Evolutionary conservation across 768 basidiomycete genomes (phyloP).

Genomic region (Auriscalpium microsporum): DNA sequence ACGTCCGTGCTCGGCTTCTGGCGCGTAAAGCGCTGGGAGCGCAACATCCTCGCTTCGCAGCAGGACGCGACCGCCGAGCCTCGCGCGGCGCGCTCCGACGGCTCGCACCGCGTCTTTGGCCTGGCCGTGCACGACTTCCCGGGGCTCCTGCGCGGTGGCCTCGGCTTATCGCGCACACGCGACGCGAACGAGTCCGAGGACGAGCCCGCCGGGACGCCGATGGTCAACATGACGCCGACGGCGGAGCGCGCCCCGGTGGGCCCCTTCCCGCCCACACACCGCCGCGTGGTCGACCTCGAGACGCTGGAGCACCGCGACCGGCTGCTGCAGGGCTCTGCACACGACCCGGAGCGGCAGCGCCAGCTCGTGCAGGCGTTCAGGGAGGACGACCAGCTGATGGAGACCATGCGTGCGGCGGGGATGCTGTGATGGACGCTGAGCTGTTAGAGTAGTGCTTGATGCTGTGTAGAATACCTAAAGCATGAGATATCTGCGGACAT

Average conservation of each 20-base stretch:
- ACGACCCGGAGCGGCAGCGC: constrained; percentile 36
- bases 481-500: background rate
- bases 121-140: constrained; percentile 19
- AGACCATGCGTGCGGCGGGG: constrained; percentile 56
- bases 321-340: constrained; percentile 32
- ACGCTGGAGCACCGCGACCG: constrained; percentile 25
- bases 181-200: constrained; percentile 1
- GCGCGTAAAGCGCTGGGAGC: constrained; percentile 87
- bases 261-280: constrained; percentile 6
- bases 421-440: constrained; percentile 34
- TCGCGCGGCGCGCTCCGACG: constrained; percentile 8
- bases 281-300: constrained; percentile 11
- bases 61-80: constrained; percentile 22
- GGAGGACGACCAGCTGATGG: constrained; percentile 49
- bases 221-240: background rate
- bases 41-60: constrained; percentile 58
- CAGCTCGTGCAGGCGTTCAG: constrained; percentile 37
- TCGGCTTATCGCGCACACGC: constrained; percentile 18
- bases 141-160: constrained; percentile 23
- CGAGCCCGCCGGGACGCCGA: constrained; percentile 2
- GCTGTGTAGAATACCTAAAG: background rate
- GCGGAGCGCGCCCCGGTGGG: constrained; percentile 1
- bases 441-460: too few relatives aligned
- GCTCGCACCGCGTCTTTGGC: constrained; percentile 23
- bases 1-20: constrained; percentile 87